Evolutionary conservation across 805 yeast species (phyloP), one percentile per base, ranked within the genome.

Genomic region (Groenewaldozyma salmanticensis): DNA sequence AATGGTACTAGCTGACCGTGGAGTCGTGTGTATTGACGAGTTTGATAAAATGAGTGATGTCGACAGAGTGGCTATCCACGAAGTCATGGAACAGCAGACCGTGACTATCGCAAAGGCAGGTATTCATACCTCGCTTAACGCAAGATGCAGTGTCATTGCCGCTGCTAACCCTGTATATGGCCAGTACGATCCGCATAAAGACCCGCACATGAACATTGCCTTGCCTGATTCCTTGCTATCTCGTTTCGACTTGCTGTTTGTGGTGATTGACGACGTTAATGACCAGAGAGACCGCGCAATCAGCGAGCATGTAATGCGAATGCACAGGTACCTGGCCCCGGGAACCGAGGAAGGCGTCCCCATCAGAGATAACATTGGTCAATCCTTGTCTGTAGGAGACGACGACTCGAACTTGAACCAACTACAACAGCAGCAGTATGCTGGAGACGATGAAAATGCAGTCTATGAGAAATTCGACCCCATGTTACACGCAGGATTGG

Each of bases 1-100:
- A 3, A 90, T 92, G 96, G 98, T 92, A 31, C 69, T 92, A 48
- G 98, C 97, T 9, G 98, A 92, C 64, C 71, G 96, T 50, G 98
- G 98, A 49, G 74, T 92, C 43, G 96, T 92, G 33, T 92, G 98
- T 74, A 94, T 92, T 55, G 98, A 92, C 70, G 98, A 92, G 69
- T 92, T 92, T 58, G 98, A 90, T 66, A 92, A 92, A 64, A 92
- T 92, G 98, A 80, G 84, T 47, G 98, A 92, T 61, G 76, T 79
- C 21, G 98, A 92, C 66, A 75, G 98, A 59, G 97, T 92, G 39
- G 97, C 97, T 1, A 92, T 92, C 56, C 98, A 92, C 64, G 98
- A 92, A 72, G 98, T 92, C 38, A 92, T 92, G 98, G 98, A 92
- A 67, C 98, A 92, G 66, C 98, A 92, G 62, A 92, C 98, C 0